Evolutionary conservation across 768 basidiomycete species (phyloP).

Genomic region (Leccinum variicolor): DNA sequence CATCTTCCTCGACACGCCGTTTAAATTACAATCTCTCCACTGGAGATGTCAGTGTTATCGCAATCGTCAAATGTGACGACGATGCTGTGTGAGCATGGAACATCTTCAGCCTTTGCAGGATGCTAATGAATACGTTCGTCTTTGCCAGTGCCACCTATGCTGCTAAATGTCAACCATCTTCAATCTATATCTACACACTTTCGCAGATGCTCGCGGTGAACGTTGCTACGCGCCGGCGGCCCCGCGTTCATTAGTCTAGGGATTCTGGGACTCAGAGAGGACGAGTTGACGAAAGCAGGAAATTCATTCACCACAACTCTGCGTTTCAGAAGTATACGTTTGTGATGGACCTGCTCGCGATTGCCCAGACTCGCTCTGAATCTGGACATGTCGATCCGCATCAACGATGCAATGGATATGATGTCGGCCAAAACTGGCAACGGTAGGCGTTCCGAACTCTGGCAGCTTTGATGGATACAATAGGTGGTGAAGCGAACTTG

Average conservation of each 20-base stretch:
- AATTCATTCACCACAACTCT: constrained; percentile 28
- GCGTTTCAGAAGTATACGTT: constrained; percentile 37
- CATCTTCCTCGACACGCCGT: too few relatives aligned
- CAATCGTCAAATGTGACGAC: too few relatives aligned
- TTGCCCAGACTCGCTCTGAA: constrained; percentile 29
- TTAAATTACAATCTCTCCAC: too few relatives aligned
- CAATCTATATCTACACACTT: constrained; percentile 39
- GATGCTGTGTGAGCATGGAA: constrained; percentile 11
- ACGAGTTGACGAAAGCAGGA: constrained; percentile 8
- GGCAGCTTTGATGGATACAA: constrained; percentile 30
- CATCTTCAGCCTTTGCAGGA: constrained; percentile 31
- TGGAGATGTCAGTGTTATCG: too few relatives aligned
- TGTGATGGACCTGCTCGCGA: constrained; percentile 42
- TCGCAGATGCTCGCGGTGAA: constrained; percentile 35
- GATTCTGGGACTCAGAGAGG: neutral
- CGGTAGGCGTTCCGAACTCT: constrained; percentile 27
- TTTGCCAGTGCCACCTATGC: constrained; percentile 42
- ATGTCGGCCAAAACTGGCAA: constrained; percentile 26
- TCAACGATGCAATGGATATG: constrained; percentile 37
- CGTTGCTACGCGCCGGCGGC: constrained; percentile 17
- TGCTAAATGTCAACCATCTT: constrained; percentile 30
- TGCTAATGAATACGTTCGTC: constrained; percentile 21
- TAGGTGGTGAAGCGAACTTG: constrained; percentile 37
- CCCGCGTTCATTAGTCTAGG: neutral
- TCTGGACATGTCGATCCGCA: constrained; percentile 35